A percentile compares a stretch with the other conserved stretches of the same genome.
Evolutionary conservation across 257 asterid genomes (phyloP).

Genomic region (Solanum acaule): DNA sequence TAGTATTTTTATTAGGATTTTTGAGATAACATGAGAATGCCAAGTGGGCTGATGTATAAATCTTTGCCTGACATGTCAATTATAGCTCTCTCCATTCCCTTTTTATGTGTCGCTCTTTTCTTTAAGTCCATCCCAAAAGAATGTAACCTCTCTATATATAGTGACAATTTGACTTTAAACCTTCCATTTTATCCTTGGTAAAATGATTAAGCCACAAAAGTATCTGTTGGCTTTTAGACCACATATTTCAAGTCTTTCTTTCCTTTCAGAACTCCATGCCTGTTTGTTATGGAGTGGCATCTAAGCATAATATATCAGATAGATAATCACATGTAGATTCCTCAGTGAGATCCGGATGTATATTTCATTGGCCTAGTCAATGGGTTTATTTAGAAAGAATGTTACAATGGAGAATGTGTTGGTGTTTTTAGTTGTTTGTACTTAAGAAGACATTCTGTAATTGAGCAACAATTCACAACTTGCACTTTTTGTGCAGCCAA

Average conservation of each 20-base stretch:
- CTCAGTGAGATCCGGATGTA: neutral
- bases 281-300: neutral
- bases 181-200: neutral
- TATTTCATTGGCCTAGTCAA: neutral
- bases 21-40: neutral
- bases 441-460: neutral
- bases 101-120: neutral
- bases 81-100: neutral
- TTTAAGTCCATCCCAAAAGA: neutral
- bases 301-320: neutral
- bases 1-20: neutral
- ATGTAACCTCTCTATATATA: neutral
- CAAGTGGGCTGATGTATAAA: neutral
- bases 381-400: neutral
- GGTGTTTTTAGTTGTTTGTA: neutral
- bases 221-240: neutral
- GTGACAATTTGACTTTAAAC: neutral
- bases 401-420: neutral
- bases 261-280: neutral
- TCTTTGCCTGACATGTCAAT: neutral
- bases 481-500: conserved; percentile 53
- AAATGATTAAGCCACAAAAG: neutral
- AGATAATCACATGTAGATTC: neutral
- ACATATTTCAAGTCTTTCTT: neutral
- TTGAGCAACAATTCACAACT: neutral